A percentile compares a stretch with the other conserved stretches of the same genome.
phyloP scores from a whole-genome alignment of 768 basidiomycete genomes.

The Russula virescens region DNA sequence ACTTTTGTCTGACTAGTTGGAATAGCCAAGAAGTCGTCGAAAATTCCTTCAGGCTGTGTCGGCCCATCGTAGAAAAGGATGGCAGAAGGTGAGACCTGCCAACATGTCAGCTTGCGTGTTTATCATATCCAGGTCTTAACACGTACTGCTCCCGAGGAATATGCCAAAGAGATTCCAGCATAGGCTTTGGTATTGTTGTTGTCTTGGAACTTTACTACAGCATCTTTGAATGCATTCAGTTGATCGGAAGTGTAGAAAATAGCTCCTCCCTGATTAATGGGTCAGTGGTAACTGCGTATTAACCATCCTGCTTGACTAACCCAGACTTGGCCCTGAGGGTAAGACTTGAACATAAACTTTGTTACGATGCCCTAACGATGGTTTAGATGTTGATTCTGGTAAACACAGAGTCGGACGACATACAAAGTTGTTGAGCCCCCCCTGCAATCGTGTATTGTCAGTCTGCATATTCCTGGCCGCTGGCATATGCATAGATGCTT shows the following conservation, averaged over 20 bases:
- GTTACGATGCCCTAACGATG: conserved; percentile 10
- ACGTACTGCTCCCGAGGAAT: neutral
- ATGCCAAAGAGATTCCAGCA: neutral
- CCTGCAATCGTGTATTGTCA: neutral
- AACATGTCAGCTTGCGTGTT: too few species aligned
- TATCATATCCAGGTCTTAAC: too few species aligned
- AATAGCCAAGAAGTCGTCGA: conserved; percentile 24
- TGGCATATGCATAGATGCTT: neutral
- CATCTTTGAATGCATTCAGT: neutral
- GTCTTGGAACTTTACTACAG: neutral
- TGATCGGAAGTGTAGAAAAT: neutral
- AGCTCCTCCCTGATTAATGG: neutral
- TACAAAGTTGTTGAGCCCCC: conserved; percentile 20
- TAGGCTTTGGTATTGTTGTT: conserved; percentile 7
- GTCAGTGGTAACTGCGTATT: neutral
- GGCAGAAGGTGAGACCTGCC: too few species aligned
- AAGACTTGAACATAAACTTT: conserved; percentile 24
- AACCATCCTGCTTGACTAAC: neutral
- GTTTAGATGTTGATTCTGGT: too few species aligned
- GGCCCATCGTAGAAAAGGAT: conserved; percentile 21
- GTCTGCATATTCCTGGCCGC: too few species aligned
- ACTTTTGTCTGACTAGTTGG: neutral
- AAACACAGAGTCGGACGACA: neutral
- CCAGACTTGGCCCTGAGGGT: conserved; percentile 27
- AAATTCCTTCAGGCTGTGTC: conserved; percentile 12